Evolutionary conservation across 768 basidiomycete genomes (phyloP).

Genomic region (Hemileccinum impolitum): DNA sequence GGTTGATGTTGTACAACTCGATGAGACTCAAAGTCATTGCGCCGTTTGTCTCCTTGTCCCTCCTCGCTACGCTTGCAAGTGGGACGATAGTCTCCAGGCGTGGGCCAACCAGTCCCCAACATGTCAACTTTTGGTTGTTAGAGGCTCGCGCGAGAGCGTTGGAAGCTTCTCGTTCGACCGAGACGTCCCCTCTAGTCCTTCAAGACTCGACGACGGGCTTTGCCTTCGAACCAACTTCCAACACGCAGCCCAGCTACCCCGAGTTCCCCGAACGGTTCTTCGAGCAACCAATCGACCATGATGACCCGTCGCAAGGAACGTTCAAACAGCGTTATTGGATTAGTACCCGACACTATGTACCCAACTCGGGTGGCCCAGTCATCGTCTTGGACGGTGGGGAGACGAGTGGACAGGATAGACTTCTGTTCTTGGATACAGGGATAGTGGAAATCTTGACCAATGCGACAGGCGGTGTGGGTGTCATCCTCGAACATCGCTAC

Average conservation of each 20-base stretch:
- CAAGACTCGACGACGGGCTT: slow-evolving; percentile 17
- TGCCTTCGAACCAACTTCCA: not conserved
- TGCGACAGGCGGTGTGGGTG: slow-evolving; percentile 82
- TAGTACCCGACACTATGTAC: slow-evolving; percentile 74
- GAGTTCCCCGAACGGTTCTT: slow-evolving; percentile 68
- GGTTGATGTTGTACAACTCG: not conserved
- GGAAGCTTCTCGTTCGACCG: slow-evolving; percentile 8
- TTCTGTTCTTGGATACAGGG: slow-evolving; percentile 60
- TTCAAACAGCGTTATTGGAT: slow-evolving; percentile 94
- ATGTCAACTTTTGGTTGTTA: slow-evolving; percentile 64
- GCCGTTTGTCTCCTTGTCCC: slow-evolving; percentile 9
- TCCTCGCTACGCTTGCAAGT: slow-evolving; percentile 8
- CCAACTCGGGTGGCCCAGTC: slow-evolving; percentile 72
- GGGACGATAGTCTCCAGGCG: slow-evolving; percentile 10
- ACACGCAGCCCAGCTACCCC: slow-evolving; percentile 4
- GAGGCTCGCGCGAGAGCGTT: slow-evolving; percentile 22
- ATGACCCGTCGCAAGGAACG: slow-evolving; percentile 52
- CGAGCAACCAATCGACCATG: slow-evolving; percentile 84
- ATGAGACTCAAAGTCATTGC: slow-evolving; percentile 16
- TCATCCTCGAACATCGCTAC: slow-evolving; percentile 91
- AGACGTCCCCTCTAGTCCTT: slow-evolving; percentile 19
- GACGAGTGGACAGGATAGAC: slow-evolving; percentile 72
- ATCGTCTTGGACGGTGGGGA: slow-evolving; percentile 93
- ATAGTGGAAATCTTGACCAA: slow-evolving; percentile 84
- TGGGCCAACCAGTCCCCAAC: slow-evolving; percentile 47